Evolutionary conservation across 345 rosid genomes (phyloP), one percentile per base, ranked within the genome.

Genomic region (Hibiscus mutabilis): DNA sequence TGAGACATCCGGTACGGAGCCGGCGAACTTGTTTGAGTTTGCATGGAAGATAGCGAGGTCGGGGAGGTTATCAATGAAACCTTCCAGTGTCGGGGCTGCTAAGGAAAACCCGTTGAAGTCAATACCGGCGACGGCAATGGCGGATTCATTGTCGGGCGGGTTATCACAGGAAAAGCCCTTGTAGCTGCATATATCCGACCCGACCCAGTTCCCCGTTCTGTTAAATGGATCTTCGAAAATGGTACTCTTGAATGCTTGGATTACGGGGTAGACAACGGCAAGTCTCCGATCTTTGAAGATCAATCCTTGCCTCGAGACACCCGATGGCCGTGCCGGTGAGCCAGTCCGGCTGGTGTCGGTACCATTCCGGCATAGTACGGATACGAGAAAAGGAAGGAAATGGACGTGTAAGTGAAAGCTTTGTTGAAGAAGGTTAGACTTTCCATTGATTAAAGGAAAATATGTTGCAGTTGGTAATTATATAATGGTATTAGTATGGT

Each of bases 81-180:
- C 85, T n/a, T 74, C 80, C 0, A 84, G 74, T 3, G 74, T 58
- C 0, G 84, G 79, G 37, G 85, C 85, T 6, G 70, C 14, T 16
- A 84, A 79, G 9, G 15, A 63, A 66, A 70, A 91, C 12, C 97
- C 97, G 52, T 91, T 93, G 86, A 93, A 91, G 71, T 93, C 98
- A 16, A 93, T 74, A 29, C 93, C 88, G 44, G 97, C 97, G 14
- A 93, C 79, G 31, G 91, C 82, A 11, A 55, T 27, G n/a, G 98
- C 97, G 2, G 98, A 77, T 37, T 57, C 52, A 81, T 91, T 93
- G 73, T 93, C 87, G 0, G 98, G 97, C 3, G 98, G 98, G 29
- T 66, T 78, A 59, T 88, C 93, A 69, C 98, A 89, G 83, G 75
- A 82, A 75, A 93, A 91, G 56, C 97, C 98, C 74, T 67, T 80